Conservation (phyloP, 345 rosid genomes). For the Melaleuca quinquenervia region DNA sequence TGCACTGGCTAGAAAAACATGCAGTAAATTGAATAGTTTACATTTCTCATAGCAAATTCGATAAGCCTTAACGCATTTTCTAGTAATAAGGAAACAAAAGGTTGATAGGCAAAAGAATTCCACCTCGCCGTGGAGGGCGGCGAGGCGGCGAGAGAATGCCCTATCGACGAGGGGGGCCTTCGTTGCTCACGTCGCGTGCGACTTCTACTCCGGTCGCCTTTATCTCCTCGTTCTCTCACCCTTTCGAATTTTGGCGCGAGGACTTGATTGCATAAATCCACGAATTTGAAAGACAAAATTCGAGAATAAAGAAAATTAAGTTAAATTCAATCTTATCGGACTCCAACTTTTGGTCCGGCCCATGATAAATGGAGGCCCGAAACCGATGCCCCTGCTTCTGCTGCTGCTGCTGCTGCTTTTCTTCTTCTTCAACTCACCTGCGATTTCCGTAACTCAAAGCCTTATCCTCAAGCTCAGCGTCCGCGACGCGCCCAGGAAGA, state of each 20-base stretch:
- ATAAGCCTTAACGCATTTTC: background rate
- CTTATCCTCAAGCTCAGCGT: background rate
- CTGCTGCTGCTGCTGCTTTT: rapidly evolving
- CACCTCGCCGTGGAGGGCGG: rapidly evolving
- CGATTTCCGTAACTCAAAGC: background rate
- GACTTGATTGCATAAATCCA: background rate
- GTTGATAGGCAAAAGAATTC: background rate
- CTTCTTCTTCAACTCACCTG: background rate
- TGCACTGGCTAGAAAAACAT: background rate
- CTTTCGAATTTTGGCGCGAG: background rate
- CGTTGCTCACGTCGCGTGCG: rapidly evolving
- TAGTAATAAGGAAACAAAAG: background rate
- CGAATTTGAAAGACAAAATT: background rate
- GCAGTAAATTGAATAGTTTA: background rate
- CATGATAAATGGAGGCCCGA: background rate
- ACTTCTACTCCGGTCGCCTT: background rate
- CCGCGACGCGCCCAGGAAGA: background rate
- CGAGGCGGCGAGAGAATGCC: rapidly evolving
- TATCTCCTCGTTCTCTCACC: background rate
- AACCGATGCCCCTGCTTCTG: background rate
- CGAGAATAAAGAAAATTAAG: background rate
- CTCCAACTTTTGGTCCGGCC: background rate
- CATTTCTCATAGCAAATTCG: background rate
- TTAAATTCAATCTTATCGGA: background rate
- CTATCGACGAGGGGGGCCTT: background rate